Percentiles rank a stretch among this genome's conserved stretches.
Conservation (phyloP, 2,329 filamentous ascomycete species). For the Zymoseptoria crescenta region DNA sequence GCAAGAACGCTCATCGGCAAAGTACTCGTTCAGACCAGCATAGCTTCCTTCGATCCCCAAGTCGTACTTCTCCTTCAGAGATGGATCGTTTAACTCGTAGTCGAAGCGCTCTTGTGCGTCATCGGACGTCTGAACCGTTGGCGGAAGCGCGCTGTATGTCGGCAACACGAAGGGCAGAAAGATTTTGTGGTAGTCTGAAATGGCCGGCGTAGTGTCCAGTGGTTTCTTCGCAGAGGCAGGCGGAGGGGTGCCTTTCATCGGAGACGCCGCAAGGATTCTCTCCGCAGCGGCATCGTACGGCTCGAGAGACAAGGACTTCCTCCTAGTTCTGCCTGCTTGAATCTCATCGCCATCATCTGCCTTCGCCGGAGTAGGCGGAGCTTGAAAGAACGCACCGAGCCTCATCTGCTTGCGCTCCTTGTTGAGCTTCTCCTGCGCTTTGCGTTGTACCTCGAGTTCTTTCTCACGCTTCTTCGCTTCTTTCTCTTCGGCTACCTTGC, state of each 20-base stretch:
- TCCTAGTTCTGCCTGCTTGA: slow-evolving; percentile 24
- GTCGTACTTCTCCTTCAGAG: slow-evolving; percentile 25
- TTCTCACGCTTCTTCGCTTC: slow-evolving; percentile 37
- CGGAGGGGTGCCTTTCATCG: slow-evolving; percentile 17
- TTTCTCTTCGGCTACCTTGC: slow-evolving; percentile 36
- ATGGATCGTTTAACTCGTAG: slow-evolving; percentile 22
- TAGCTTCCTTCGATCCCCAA: slow-evolving; percentile 21
- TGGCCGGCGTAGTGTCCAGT: slow-evolving; percentile 18
- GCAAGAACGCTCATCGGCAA: slow-evolving; percentile 4
- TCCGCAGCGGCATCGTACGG: slow-evolving; percentile 23
- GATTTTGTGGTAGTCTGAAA: slow-evolving; percentile 46
- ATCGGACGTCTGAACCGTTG: slow-evolving; percentile 23
- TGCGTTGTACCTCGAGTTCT: slow-evolving; percentile 24
- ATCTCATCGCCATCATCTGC: slow-evolving; percentile 7
- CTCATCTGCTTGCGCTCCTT: slow-evolving; percentile 28
- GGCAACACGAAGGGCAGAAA: slow-evolving; percentile 81
- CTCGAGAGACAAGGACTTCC: slow-evolving; percentile 30
- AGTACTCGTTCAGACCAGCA: slow-evolving; percentile 13
- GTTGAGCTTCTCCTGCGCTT: slow-evolving; percentile 26
- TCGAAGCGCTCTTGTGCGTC: slow-evolving; percentile 25
- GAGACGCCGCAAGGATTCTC: slow-evolving; percentile 19
- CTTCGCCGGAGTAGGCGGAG: slow-evolving; percentile 30
- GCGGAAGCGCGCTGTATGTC: slow-evolving; percentile 63
- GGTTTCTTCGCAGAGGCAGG: slow-evolving; percentile 7
- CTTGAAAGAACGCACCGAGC: slow-evolving; percentile 39